Conservation (phyloP, 768 basidiomycete genomes). For the Clavulina sp. region DNA sequence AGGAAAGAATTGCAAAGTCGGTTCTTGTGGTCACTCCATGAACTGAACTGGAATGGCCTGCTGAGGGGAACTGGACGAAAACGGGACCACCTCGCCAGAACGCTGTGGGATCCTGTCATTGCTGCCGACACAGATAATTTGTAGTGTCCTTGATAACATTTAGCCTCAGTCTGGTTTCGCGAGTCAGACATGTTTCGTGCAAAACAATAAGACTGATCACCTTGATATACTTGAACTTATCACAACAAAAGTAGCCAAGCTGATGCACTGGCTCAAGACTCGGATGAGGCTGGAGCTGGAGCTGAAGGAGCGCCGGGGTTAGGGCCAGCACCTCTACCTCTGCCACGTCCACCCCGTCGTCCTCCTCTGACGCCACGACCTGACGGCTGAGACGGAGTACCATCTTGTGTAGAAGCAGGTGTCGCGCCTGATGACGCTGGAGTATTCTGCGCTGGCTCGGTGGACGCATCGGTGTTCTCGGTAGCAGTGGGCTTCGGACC, state of each 20-base stretch:
- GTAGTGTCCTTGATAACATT: too few species aligned
- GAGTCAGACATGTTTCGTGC: too few species aligned
- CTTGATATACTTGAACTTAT: too few species aligned
- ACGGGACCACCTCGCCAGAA: constrained; percentile 54
- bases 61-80: constrained; percentile 66
- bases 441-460: background rate
- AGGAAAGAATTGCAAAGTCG: constrained; percentile 45
- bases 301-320: background rate
- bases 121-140: too few species aligned
- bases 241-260: too few species aligned
- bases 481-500: background rate
- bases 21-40: constrained; percentile 64
- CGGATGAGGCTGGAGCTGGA: too few species aligned
- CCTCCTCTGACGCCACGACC: background rate
- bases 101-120: constrained; percentile 43
- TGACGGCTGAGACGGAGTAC: background rate
- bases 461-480: background rate
- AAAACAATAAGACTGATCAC: too few species aligned
- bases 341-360: background rate
- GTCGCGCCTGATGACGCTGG: background rate
- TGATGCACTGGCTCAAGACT: too few species aligned
- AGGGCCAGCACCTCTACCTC: background rate
- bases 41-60: constrained; percentile 65
- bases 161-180: too few species aligned
- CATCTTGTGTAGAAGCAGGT: background rate